Percentiles rank a stretch among this genome's conserved stretches.
Conservation (phyloP, 257 asterid genomes). For the Schizonepeta tenuifolia region DNA sequence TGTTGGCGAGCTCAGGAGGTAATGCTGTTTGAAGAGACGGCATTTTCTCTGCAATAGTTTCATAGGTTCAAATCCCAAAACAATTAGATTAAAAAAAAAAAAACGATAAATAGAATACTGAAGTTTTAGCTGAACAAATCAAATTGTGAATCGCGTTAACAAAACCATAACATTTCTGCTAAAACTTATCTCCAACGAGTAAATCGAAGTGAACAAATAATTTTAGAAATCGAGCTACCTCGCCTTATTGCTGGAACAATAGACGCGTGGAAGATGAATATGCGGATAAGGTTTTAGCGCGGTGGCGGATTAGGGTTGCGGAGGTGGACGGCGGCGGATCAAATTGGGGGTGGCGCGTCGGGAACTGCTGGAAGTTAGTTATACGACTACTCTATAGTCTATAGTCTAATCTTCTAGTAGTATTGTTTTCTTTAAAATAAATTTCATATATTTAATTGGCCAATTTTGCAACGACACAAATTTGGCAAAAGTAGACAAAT, state of each 20-base stretch:
- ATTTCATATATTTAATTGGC: no score
- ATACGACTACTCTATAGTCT: not conserved
- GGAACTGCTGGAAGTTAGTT: not conserved
- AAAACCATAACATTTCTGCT: not conserved
- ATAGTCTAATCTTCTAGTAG: no score
- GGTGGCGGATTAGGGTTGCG: not conserved
- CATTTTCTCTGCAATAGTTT: constrained; percentile 46
- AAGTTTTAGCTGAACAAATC: not conserved
- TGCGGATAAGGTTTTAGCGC: not conserved
- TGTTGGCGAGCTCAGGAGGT: constrained; percentile 97
- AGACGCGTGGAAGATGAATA: not conserved
- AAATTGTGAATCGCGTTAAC: not conserved
- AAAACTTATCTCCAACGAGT: not conserved
- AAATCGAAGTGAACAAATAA: not conserved
- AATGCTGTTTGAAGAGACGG: constrained; percentile 88
- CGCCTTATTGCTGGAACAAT: not conserved
- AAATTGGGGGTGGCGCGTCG: not conserved
- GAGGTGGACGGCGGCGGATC: not conserved
- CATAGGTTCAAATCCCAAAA: not conserved
- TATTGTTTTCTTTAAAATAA: no score
- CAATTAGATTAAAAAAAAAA: not conserved
- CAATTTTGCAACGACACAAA: no score
- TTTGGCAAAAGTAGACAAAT: no score
- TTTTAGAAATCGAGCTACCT: not conserved
- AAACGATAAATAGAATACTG: not conserved